Percentiles rank a stretch among this genome's conserved stretches.
These are phyloP conservation scores for barley (Hordeum vulgare) DNA, from an alignment of 176 grass and related monocot genomes.

Conservation along the genomic window MorexV3_pseudomolecules_assembly NC_058518.1:420256449-420256948, in stretches of 20 bases:
- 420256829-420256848: neutral
- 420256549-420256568: neutral
- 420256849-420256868: neutral
- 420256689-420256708: constrained; percentile 62
- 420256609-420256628: constrained; percentile 3
- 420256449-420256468: neutral
- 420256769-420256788: constrained; percentile 52
- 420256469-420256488: neutral
- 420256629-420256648: constrained; percentile 18
- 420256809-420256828: neutral
- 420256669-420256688: constrained; percentile 11
- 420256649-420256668: constrained; percentile 42
- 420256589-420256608: constrained; percentile 19
- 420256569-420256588: neutral
- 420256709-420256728: constrained; percentile 57
- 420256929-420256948: constrained; percentile 53
- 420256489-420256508: constrained; percentile 31
- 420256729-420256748: constrained; percentile 68
- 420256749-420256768: constrained; percentile 51
- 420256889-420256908: constrained; percentile 33
- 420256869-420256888: constrained; percentile 34
- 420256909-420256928: constrained; percentile 59
- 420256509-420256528: constrained; percentile 44
- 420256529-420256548: constrained; percentile 11
- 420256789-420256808: constrained; percentile 29